Percentiles rank a stretch among this genome's conserved stretches.
These are phyloP conservation scores for Stephania japonica DNA, from an alignment of 164 flowering plant genomes.

Conservation along the genomic window DNA sequence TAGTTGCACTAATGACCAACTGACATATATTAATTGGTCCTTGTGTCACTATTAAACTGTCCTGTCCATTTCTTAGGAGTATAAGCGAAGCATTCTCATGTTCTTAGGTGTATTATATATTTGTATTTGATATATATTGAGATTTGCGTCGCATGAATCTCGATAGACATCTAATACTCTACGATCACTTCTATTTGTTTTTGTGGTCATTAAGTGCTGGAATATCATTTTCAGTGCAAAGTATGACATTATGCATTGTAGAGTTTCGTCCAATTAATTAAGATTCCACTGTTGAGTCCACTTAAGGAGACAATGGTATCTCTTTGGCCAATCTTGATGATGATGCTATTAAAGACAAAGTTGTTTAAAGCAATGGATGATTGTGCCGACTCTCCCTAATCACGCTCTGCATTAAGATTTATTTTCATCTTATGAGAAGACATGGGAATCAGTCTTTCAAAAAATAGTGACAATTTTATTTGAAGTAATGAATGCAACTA, in stretches of 20 bases:
- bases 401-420: not conserved
- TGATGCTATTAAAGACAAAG: not conserved
- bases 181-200: not conserved
- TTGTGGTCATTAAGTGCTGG: not conserved
- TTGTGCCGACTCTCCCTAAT: not conserved
- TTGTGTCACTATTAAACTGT: too few species aligned
- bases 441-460: not conserved
- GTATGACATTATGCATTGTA: not conserved
- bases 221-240: not conserved
- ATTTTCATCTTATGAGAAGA: not conserved
- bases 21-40: not conserved
- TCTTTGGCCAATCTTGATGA: not conserved
- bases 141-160: too few species aligned
- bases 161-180: not conserved
- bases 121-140: too few species aligned
- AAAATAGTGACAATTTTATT: not conserved
- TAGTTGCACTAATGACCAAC: not conserved
- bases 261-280: not conserved
- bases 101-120: too few species aligned
- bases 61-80: too few species aligned
- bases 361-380: not conserved
- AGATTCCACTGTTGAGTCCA: not conserved
- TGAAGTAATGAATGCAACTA: not conserved
- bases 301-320: not conserved
- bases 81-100: too few species aligned